Percentiles rank a stretch among this genome's conserved stretches.
Evolutionary conservation across 2,329 filamentous ascomycete species (phyloP).

Genomic region (Fusarium sp.): DNA sequence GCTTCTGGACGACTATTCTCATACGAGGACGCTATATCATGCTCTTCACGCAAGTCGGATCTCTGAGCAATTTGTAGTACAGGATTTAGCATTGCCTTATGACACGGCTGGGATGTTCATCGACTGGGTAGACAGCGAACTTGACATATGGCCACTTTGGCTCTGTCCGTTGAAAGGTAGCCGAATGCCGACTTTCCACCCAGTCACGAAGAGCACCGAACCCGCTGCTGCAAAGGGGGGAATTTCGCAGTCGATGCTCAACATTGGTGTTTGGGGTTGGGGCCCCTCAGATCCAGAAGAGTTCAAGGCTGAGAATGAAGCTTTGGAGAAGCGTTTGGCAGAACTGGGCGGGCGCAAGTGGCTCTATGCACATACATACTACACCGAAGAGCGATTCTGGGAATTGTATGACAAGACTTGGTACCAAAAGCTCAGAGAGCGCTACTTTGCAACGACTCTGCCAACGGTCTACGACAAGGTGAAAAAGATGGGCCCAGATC

Average conservation of each 20-base stretch:
- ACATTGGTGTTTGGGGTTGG: conserved; percentile 79
- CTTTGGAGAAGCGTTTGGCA: conserved; percentile 72
- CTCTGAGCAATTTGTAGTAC: conserved; percentile 68
- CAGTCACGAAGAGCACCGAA: background rate
- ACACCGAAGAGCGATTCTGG: conserved; percentile 76
- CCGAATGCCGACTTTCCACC: conserved; percentile 43
- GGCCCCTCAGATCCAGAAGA: conserved; percentile 63
- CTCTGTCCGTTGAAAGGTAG: conserved; percentile 43
- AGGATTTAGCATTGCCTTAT: conserved; percentile 72
- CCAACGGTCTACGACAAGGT: conserved; percentile 77
- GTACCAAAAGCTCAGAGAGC: conserved; percentile 70
- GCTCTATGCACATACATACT: conserved; percentile 85
- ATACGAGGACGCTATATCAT: conserved; percentile 72
- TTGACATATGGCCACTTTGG: conserved; percentile 49
- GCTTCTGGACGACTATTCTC: conserved; percentile 70
- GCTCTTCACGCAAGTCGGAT: conserved; percentile 70
- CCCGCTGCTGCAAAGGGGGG: fast-evolving
- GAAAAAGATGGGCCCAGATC: conserved; percentile 58
- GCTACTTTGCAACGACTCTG: conserved; percentile 68
- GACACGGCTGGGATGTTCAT: conserved; percentile 54
- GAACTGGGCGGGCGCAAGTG: conserved; percentile 81
- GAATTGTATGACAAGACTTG: conserved; percentile 65
- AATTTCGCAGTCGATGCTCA: conserved; percentile 59
- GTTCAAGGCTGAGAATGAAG: conserved; percentile 74
- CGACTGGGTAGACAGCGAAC: conserved; percentile 45